Evolutionary conservation across 345 rosid genomes (phyloP), one percentile per base, ranked within the genome.

Genomic region (Xanthoceras sorbifolium): DNA sequence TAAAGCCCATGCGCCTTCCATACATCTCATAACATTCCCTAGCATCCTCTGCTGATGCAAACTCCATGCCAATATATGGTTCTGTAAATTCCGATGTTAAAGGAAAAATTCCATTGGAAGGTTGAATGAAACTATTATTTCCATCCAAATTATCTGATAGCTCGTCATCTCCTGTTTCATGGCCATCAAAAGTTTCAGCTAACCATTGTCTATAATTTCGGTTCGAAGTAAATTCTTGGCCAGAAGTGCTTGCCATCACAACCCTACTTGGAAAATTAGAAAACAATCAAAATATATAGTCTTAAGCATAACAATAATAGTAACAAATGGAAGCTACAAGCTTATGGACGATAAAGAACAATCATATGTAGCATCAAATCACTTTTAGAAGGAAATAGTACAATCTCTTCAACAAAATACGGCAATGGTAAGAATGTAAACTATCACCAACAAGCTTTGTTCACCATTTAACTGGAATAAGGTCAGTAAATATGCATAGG

Each of bases 1-100:
- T 85, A 64, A 82, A 85, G 15, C 85, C 84, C 75, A 80, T 60
- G 4, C 14, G 78, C 78, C 85, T 70, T 36, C 87, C 87, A 77
- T 82, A 82, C 76, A 79, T 77, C 79, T 82, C 87, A 32, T 84
- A 84, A 44, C 82, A 84, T 55, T 84, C 87, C 78, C 87, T 82
- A 54, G 87, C 87, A 62, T 82, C 83, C 70, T 84, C 87, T 22
- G 83, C 85, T 28, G 82, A 77, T 20, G 75, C 83, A 71, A 84
- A 84, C 76, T 77, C 87, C 87, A 77, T 77, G 28, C 87, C 85
- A 15, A 67, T 74, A 52, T 11, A 71, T 22, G 87, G 85, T 60
- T 80, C 86, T 23, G 22, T 11, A 42, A 71, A 50, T 62, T 81
- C 81, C 34, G 66, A 72, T 38, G 25, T 67, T 46, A 60, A 26